Base-by-base conservation (phyloP, 495 filamentous ascomycete species). In the Poronia punctata region DNA sequence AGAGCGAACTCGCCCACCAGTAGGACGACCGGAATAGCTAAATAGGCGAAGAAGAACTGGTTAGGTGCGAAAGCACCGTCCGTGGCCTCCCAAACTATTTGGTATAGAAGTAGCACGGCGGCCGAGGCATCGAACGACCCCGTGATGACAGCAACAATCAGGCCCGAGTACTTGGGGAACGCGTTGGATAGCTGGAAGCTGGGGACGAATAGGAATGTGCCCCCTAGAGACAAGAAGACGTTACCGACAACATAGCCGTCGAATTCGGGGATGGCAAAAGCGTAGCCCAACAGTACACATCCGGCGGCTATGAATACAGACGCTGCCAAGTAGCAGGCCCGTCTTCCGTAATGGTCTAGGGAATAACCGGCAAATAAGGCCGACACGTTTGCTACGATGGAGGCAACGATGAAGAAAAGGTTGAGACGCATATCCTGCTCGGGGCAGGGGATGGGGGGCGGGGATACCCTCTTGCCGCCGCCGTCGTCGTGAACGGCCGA, bases 111-210 rank as follows among this genome's bases (percentile, higher is more conserved):
- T 42, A 84, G 83, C 0, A 84, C 63, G 12, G 80, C 82, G 24
- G 76, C 79, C 6, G 77, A 81, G 0, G 82, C 80, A 50, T 86
- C 82, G 50, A 84, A 86, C 4, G 80, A 79, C 14, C 82, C 82
- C 4, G 82, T 86, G 1, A 86, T 67, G 0, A 84, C 55, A 0
- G 82, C 79, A 5, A 86, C 75, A 35, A 86, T 79, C 2, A 78
- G 59, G 2, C 82, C 82, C 0, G 79, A 78, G 53, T 80, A 62
- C 41, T 63, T 67, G 1, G 82, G 82, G 46, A 86, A 84, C 0
- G 82, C 78, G 50, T 86, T 83, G 25, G 76, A 76, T 28, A 86
- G 73, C 52, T 84, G 80, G 48, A 83, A 86, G 5, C 75, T 78
- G 1, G 81, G 74, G 16, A 84, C 79, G 54, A 86, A 84, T 20